A percentile compares a stretch with the other conserved stretches of the same genome.
Evolutionary conservation across 805 yeast species (phyloP).

Genomic region (Osmozyma mogii): DNA sequence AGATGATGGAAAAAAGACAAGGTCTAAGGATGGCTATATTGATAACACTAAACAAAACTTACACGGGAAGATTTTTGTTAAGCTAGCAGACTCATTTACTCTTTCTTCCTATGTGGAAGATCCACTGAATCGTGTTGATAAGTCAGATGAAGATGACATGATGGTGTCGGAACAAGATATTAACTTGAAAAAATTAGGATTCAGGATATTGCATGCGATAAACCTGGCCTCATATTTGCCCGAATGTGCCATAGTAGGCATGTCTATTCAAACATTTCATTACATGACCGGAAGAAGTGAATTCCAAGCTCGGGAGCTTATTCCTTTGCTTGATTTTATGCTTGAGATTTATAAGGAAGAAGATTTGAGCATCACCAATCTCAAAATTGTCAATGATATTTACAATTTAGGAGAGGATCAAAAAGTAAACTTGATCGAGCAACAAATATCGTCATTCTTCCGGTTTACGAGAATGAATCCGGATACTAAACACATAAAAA

Average conservation of each 20-base stretch:
- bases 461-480: constrained; percentile 11
- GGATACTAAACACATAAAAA: constrained; percentile 9
- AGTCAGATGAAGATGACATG: constrained; percentile 5
- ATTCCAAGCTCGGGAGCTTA: constrained; percentile 16
- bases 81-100: constrained; percentile 25
- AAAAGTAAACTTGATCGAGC: constrained; percentile 16
- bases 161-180: constrained; percentile 17
- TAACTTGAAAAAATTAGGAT: constrained; percentile 44
- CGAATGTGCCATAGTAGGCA: constrained; percentile 47
- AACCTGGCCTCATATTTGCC: constrained; percentile 44
- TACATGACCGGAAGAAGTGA: constrained; percentile 13
- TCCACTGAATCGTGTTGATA: constrained; percentile 7
- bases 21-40: constrained; percentile 17
- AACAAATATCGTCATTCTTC: constrained; percentile 17
- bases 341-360: constrained; percentile 17
- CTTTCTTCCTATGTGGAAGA: constrained; percentile 20
- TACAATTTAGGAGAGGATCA: constrained; percentile 13
- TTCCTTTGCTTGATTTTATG: constrained; percentile 24
- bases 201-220: constrained; percentile 44
- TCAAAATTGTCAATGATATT: constrained; percentile 14
- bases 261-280: constrained; percentile 29
- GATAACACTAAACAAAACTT: constrained; percentile 22
- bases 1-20: constrained; percentile 1
- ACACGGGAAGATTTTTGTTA: constrained; percentile 30
- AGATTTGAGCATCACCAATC: constrained; percentile 16